Evolutionary conservation across 2,329 filamentous ascomycete species (phyloP).

Genomic region (Magnaporthiopsis incrustans): DNA sequence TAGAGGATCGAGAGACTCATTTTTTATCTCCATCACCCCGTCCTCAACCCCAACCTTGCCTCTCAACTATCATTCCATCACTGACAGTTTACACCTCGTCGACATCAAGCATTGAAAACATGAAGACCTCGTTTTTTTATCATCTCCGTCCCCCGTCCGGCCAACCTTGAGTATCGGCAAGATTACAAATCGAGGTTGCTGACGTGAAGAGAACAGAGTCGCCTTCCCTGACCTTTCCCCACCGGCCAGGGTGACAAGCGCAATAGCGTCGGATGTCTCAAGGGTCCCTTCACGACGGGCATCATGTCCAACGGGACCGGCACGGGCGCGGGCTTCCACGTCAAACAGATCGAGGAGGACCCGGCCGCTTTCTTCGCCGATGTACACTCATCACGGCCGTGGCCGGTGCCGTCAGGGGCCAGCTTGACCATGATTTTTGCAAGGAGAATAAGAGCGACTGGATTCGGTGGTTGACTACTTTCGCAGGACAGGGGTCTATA

Average conservation of each 20-base stretch:
- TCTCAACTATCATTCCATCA: too few species aligned
- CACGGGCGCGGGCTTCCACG: conserved; percentile 35
- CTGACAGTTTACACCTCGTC: neutral
- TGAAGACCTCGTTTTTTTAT: conserved; percentile 3
- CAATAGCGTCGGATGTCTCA: conserved; percentile 16
- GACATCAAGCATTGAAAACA: neutral
- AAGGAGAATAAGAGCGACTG: neutral
- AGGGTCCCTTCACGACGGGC: conserved; percentile 36
- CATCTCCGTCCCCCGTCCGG: too few species aligned
- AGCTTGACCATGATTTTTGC: conserved; percentile 20
- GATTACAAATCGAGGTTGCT: too few species aligned
- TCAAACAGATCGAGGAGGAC: conserved; percentile 37
- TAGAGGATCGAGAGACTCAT: neutral
- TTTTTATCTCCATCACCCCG: neutral
- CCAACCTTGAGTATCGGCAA: too few species aligned
- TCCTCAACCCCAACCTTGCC: neutral
- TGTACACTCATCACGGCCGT: conserved; percentile 34
- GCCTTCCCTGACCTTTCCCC: conserved; percentile 35
- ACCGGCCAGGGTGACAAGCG: conserved; percentile 19
- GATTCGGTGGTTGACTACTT: neutral
- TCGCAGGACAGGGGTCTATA: too few species aligned
- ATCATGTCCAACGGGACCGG: conserved; percentile 31
- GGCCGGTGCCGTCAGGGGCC: conserved; percentile 38
- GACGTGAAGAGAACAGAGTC: too few species aligned
- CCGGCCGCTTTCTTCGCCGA: conserved; percentile 41